Evolutionary conservation across 1,284 basidiomycete genomes (phyloP).

Genomic region (Caloboletus inedulis): DNA sequence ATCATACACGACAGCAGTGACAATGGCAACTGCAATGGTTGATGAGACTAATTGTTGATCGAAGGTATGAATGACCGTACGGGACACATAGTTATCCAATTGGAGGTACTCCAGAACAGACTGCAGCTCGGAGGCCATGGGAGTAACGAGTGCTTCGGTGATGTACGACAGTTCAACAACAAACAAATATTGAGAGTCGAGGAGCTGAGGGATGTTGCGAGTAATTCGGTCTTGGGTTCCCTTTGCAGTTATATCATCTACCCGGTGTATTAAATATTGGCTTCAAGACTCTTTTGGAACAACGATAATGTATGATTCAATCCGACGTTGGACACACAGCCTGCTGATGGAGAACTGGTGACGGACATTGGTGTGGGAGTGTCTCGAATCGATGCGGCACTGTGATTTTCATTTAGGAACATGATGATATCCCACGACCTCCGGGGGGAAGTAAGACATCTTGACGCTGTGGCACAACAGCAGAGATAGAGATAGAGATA

Average conservation of each 20-base stretch:
- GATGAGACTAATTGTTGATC: neutral
- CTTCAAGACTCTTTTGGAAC: neutral
- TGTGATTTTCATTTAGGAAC: no score
- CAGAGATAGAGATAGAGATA: no score
- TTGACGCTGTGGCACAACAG: no score
- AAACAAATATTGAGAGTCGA: neutral
- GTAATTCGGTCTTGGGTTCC: neutral
- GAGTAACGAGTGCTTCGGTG: neutral
- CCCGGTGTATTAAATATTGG: neutral
- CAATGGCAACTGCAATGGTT: neutral
- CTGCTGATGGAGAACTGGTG: no score
- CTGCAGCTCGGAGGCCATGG: neutral
- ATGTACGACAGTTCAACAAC: neutral
- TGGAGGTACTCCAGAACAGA: neutral
- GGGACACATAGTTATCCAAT: neutral
- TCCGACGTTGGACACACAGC: no score
- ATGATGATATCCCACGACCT: no score
- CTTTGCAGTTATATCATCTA: neutral
- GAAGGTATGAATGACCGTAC: neutral
- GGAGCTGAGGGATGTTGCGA: neutral
- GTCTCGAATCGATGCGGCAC: no score
- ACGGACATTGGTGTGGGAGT: no score
- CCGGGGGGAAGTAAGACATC: no score
- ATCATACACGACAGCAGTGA: conserved; percentile 3
- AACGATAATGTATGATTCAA: no score